These are phyloP conservation scores for Baorangia bicolor DNA, from an alignment of 768 basidiomycete genomes.

Conservation along the genomic window DNA sequence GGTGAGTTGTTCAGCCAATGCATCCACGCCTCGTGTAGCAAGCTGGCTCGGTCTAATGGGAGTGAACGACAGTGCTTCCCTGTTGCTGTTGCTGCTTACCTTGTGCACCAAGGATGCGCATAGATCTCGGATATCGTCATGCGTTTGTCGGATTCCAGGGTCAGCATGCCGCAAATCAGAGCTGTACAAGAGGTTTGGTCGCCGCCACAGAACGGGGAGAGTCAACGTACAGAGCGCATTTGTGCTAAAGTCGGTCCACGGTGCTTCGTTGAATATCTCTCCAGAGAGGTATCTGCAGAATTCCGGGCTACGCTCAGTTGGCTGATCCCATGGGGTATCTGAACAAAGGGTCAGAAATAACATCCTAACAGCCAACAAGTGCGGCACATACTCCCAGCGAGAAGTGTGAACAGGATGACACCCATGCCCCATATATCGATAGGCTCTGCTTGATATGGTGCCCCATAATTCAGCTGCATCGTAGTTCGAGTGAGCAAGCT, in stretches of 20 bases:
- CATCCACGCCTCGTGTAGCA: constrained; percentile 46
- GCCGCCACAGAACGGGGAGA: not conserved
- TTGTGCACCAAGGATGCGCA: constrained; percentile 71
- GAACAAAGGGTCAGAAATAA: not conserved
- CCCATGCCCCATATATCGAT: constrained; percentile 97
- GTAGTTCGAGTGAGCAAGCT: not conserved
- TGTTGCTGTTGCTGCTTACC: constrained; percentile 40
- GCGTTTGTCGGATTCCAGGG: constrained; percentile 65
- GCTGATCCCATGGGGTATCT: constrained; percentile 99
- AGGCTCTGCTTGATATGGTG: constrained; percentile 84
- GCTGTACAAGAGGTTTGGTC: constrained; percentile 43
- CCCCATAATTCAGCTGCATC: constrained; percentile 59
- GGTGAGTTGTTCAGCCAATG: constrained; percentile 70
- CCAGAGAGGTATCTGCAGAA: constrained; percentile 75
- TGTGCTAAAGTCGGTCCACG: constrained; percentile 70
- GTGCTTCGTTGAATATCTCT: constrained; percentile 66
- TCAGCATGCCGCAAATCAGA: constrained; percentile 71
- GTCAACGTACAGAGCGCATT: constrained; percentile 59
- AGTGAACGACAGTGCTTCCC: not conserved
- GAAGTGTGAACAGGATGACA: constrained; percentile 87
- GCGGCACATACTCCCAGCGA: constrained; percentile 76
- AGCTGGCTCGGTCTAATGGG: constrained; percentile 65
- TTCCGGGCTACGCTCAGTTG: constrained; percentile 76
- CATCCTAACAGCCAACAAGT: too few species aligned
- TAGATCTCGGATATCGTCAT: constrained; percentile 59